Evolutionary conservation across 2,329 filamentous ascomycete genomes (phyloP).

Genomic region (Stagonosporopsis vannaccii): DNA sequence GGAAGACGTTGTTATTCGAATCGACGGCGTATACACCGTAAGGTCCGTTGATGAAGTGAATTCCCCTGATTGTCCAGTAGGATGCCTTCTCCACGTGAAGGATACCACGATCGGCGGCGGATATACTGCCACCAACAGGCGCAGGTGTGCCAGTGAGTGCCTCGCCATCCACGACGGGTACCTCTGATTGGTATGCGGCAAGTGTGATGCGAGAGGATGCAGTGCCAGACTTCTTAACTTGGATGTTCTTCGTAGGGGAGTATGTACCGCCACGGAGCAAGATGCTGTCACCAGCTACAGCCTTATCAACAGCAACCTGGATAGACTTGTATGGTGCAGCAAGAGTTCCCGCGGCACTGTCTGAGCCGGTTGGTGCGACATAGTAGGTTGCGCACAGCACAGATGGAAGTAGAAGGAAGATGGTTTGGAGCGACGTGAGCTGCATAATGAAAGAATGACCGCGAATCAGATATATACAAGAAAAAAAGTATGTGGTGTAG

Average conservation of each 20-base stretch:
- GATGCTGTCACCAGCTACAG: slow-evolving; percentile 57
- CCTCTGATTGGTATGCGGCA: slow-evolving; percentile 53
- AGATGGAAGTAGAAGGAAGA: slow-evolving; percentile 20
- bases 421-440: slow-evolving; percentile 19
- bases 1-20: slow-evolving; percentile 48
- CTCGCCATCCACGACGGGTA: slow-evolving; percentile 58
- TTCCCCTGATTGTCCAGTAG: slow-evolving; percentile 57
- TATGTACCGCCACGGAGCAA: slow-evolving; percentile 57
- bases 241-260: slow-evolving; percentile 56
- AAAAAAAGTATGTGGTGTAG: background rate
- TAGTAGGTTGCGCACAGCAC: slow-evolving; percentile 49
- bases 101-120: slow-evolving; percentile 55
- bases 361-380: slow-evolving; percentile 54
- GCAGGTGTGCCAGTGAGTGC: slow-evolving; percentile 52
- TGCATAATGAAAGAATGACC: slow-evolving; percentile 10
- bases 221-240: slow-evolving; percentile 53
- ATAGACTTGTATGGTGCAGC: slow-evolving; percentile 56
- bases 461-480: background rate
- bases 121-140: slow-evolving; percentile 50
- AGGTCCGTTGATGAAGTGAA: slow-evolving; percentile 49
- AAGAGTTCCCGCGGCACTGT: slow-evolving; percentile 51
- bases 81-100: slow-evolving; percentile 56
- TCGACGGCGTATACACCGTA: slow-evolving; percentile 50
- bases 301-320: slow-evolving; percentile 56
- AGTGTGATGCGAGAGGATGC: slow-evolving; percentile 53